Conservation (phyloP, 805 yeast species). For the Saccharomycopsis lassenensis region DNA sequence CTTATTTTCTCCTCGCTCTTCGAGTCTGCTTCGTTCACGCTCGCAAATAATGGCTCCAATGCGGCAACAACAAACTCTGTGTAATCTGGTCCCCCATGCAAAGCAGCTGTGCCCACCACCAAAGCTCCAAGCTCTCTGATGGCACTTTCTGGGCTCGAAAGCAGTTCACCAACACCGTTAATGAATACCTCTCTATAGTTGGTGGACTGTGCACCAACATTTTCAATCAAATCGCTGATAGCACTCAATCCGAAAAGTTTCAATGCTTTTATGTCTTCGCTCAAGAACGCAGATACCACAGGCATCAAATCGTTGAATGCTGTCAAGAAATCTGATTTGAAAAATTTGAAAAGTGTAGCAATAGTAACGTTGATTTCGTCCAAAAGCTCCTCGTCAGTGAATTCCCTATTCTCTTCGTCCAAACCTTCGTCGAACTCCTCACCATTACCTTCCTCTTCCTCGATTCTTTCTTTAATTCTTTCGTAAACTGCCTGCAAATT, state of each 20-base stretch:
- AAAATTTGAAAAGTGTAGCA: constrained; percentile 55
- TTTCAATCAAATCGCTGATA: constrained; percentile 71
- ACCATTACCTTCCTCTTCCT: constrained; percentile 62
- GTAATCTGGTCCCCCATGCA: constrained; percentile 57
- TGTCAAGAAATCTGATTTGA: constrained; percentile 46
- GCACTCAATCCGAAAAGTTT: constrained; percentile 72
- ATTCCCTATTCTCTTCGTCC: constrained; percentile 74
- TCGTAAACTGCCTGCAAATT: constrained; percentile 58
- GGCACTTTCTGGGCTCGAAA: constrained; percentile 51
- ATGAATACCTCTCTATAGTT: constrained; percentile 56
- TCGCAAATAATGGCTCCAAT: constrained; percentile 63
- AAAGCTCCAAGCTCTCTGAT: constrained; percentile 83
- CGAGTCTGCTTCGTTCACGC: constrained; percentile 69
- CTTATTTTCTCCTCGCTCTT: constrained; percentile 72
- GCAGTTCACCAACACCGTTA: constrained; percentile 50
- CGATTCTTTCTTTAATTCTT: constrained; percentile 62
- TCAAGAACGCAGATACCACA: constrained; percentile 46
- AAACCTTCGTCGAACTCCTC: constrained; percentile 73
- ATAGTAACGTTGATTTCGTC: constrained; percentile 77
- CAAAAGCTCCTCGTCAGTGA: constrained; percentile 79
- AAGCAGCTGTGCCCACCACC: constrained; percentile 79
- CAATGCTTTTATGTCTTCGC: constrained; percentile 56
- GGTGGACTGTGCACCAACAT: constrained; percentile 58
- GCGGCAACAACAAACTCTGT: constrained; percentile 54
- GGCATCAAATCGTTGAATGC: constrained; percentile 58